These are phyloP conservation scores for Volvox africanus DNA, from an alignment of 139 green algal species.

Conservation along the genomic window DNA sequence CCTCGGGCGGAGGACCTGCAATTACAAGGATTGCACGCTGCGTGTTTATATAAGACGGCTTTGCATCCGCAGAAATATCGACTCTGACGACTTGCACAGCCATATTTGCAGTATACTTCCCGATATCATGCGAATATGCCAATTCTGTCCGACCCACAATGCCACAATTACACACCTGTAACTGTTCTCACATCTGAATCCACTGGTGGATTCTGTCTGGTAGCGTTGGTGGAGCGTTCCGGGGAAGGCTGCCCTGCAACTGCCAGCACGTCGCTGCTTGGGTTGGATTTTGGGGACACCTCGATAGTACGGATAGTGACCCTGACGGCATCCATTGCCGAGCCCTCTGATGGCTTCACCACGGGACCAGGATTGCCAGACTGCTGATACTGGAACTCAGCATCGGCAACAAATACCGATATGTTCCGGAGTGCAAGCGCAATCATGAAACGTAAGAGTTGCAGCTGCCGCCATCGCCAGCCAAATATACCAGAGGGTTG, in stretches of 20 bases:
- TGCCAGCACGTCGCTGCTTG: not conserved
- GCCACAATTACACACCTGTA: too few species aligned
- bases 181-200: too few species aligned
- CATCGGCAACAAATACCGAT: not conserved
- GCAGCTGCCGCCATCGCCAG: not conserved
- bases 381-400: conserved; percentile 38
- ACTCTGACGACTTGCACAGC: too few species aligned
- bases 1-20: not conserved
- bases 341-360: too few species aligned
- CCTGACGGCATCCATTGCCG: not conserved
- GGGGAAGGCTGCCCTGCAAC: not conserved
- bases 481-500: not conserved
- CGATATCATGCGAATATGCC: too few species aligned
- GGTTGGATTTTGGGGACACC: not conserved
- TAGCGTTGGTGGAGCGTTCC: too few species aligned
- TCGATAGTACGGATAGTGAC: not conserved
- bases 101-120: too few species aligned
- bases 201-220: too few species aligned
- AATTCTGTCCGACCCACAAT: too few species aligned
- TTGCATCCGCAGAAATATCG: too few species aligned
- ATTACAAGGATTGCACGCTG: too few species aligned
- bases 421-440: conserved; percentile 30
- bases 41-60: too few species aligned
- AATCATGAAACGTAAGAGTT: not conserved
- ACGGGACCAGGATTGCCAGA: conserved; percentile 25